These are phyloP conservation scores for Erysiphe pulchra DNA, from an alignment of 2,329 filamentous ascomycete species.

Conservation along the genomic window DNA sequence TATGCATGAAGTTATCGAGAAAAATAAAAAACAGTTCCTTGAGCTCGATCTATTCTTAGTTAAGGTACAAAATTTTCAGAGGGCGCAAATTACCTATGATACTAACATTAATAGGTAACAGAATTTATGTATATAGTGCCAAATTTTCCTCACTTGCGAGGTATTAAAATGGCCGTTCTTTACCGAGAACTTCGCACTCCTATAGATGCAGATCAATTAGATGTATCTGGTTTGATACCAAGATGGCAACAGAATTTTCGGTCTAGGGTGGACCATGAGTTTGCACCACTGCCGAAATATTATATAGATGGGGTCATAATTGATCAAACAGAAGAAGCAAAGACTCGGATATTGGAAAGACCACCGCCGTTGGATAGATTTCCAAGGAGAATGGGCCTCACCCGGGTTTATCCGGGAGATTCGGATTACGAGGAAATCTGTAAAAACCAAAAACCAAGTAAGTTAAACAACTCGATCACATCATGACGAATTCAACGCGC, in stretches of 20 bases:
- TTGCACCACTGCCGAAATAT: conserved; percentile 30
- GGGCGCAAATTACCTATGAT: conserved; percentile 1
- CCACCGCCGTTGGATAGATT: conserved; percentile 26
- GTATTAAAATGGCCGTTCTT: conserved; percentile 27
- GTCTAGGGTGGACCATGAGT: conserved; percentile 22
- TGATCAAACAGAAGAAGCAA: conserved; percentile 23
- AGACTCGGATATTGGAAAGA: conserved; percentile 20
- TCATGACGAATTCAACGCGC: not conserved
- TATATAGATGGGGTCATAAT: conserved; percentile 29
- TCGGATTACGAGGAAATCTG: conserved; percentile 29
- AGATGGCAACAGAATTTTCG: conserved; percentile 33
- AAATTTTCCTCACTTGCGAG: conserved; percentile 29
- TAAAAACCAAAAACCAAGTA: conserved; percentile 26
- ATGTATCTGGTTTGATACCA: not conserved
- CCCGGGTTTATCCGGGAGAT: conserved; percentile 26
- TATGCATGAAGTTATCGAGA: conserved; percentile 4
- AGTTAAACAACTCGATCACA: not conserved
- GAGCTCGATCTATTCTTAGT: conserved; percentile 40
- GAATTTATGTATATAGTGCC: conserved; percentile 34
- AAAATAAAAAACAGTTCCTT: conserved; percentile 15
- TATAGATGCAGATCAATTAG: conserved; percentile 3
- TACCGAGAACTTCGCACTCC: conserved; percentile 23
- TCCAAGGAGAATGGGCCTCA: conserved; percentile 25
- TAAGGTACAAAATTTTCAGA: conserved; percentile 21
- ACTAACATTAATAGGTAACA: conserved; percentile 21